Evolutionary conservation across 768 basidiomycete genomes (phyloP).

Genomic region (Omphalotus guepiniiformis): DNA sequence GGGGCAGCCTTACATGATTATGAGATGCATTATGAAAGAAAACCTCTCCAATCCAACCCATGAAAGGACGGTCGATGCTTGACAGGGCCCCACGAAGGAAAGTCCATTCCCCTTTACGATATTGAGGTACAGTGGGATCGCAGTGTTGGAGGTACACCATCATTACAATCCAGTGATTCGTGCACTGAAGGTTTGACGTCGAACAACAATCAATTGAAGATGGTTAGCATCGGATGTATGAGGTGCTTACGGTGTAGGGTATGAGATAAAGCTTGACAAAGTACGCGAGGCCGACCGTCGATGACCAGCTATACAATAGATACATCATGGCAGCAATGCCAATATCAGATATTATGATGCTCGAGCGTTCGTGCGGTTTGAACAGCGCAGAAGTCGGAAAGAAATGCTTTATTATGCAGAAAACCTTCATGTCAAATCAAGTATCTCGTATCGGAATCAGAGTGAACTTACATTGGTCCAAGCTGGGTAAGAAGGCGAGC

Average conservation of each 20-base stretch:
- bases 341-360: constrained; percentile 35
- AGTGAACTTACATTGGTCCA: constrained; percentile 33
- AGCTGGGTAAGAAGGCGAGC: constrained; percentile 40
- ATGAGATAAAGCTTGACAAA: constrained; percentile 32
- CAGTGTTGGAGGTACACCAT: constrained; percentile 61
- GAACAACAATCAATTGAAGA: constrained; percentile 1
- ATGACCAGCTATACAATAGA: constrained; percentile 12
- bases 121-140: constrained; percentile 54
- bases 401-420: constrained; percentile 21
- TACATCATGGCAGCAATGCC: constrained; percentile 24
- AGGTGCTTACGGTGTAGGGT: constrained; percentile 37
- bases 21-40: constrained; percentile 56
- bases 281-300: constrained; percentile 18
- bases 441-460: constrained; percentile 5
- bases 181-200: constrained; percentile 21
- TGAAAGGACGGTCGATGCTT: constrained; percentile 53
- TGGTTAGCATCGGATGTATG: constrained; percentile 7
- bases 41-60: constrained; percentile 56
- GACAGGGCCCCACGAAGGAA: constrained; percentile 53
- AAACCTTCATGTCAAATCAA: constrained; percentile 34
- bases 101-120: constrained; percentile 48
- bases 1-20: constrained; percentile 30
- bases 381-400: constrained; percentile 7
- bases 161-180: constrained; percentile 51
- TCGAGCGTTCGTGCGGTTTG: background rate